Conservation (phyloP, 2,329 filamentous ascomycete species). For the Claviceps lovelessii region DNA sequence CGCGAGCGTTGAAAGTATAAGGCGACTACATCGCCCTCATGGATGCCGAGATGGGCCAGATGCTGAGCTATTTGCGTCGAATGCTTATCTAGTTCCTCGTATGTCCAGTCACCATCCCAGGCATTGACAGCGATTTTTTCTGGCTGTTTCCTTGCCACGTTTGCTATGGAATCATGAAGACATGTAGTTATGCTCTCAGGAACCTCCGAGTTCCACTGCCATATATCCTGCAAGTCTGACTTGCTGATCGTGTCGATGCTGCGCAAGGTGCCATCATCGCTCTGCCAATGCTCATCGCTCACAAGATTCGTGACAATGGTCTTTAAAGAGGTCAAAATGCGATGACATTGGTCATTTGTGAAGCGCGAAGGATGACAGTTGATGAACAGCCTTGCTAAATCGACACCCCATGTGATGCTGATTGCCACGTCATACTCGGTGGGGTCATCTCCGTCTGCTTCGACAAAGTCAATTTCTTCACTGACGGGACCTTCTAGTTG, state of each 20-base stretch:
- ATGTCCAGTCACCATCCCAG: constrained; percentile 14
- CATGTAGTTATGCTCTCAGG: background rate
- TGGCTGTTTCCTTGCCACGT: background rate
- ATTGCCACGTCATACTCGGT: constrained; percentile 16
- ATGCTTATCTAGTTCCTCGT: constrained; percentile 9
- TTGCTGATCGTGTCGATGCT: background rate
- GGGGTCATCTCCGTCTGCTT: constrained; percentile 8
- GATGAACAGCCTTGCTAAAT: background rate
- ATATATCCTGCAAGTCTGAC: constrained; percentile 1
- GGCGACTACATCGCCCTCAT: constrained; percentile 8
- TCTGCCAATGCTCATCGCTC: background rate
- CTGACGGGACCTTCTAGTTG: background rate
- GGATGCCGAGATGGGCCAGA: constrained; percentile 1
- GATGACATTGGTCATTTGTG: background rate
- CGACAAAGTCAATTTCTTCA: constrained; percentile 1
- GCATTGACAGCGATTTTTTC: constrained; percentile 3
- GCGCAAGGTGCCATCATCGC: background rate
- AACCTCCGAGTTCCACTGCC: constrained; percentile 2
- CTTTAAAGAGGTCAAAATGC: constrained; percentile 1
- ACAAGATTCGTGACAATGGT: background rate
- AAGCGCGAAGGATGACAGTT: constrained; percentile 1
- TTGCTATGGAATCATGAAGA: background rate
- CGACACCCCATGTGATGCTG: constrained; percentile 6
- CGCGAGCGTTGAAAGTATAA: constrained; percentile 14
- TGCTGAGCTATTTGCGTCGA: constrained; percentile 9